Evolutionary conservation across 495 filamentous ascomycete genomes (phyloP).

Genomic region (Achaetomiella virescens): DNA sequence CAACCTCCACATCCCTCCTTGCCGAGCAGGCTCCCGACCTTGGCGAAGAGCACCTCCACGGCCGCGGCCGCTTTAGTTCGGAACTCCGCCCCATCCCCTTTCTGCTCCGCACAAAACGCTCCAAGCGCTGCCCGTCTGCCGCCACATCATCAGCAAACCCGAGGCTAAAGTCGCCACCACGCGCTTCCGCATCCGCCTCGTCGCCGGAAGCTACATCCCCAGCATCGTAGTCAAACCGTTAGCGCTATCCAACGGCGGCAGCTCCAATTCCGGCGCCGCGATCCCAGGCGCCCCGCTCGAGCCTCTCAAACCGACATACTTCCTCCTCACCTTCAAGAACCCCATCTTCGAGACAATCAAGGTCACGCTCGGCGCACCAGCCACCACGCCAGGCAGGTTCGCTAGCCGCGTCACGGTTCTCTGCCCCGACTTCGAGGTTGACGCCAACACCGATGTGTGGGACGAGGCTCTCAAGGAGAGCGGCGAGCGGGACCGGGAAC

Average conservation of each 20-base stretch:
- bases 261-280: not conserved
- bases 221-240: constrained; percentile 65
- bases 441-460: constrained; percentile 92
- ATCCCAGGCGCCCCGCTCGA: constrained; percentile 38
- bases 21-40: constrained; percentile 40
- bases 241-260: constrained; percentile 32
- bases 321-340: constrained; percentile 83
- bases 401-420: constrained; percentile 80
- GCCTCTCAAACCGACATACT: constrained; percentile 68
- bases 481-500: constrained; percentile 19
- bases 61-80: constrained; percentile 47
- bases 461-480: constrained; percentile 72
- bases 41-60: constrained; percentile 40
- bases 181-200: constrained; percentile 80
- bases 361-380: constrained; percentile 80
- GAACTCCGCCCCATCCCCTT: constrained; percentile 73
- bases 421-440: constrained; percentile 91
- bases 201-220: constrained; percentile 86
- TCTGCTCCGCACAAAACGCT: constrained; percentile 81
- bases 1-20: constrained; percentile 31
- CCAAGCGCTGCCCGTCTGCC: constrained; percentile 87
- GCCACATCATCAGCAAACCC: constrained; percentile 93
- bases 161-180: constrained; percentile 81
- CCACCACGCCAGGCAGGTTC: constrained; percentile 70
- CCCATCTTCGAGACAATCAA: constrained; percentile 86